phyloP scores from a whole-genome alignment of 208 protist genomes.

The Crithidia fasciculata region DNA sequence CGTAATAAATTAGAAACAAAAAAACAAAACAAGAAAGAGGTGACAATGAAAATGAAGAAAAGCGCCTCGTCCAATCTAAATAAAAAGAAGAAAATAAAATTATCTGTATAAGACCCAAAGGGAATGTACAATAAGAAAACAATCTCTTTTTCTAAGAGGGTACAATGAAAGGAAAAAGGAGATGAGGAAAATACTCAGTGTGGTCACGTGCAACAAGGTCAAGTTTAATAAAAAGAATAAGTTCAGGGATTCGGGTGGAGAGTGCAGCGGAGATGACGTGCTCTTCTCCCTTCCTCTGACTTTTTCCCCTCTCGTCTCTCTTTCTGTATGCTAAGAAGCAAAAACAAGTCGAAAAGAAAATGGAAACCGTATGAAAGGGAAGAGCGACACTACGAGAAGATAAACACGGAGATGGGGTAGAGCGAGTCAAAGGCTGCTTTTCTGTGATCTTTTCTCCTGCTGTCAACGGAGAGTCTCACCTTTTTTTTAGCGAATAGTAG shows the following conservation, averaged over 20 bases:
- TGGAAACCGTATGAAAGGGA: not conserved
- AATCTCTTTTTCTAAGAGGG: not conserved
- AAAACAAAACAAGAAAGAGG: not conserved
- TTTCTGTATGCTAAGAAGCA: not conserved
- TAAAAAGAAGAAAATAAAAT: conserved; percentile 13
- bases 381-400: no score
- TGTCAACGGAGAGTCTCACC: no score
- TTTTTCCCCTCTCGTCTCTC: no score
- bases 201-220: not conserved
- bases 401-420: no score
- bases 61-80: not conserved
- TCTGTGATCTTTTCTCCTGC: no score
- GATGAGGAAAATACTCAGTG: not conserved
- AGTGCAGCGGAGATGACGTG: no score
- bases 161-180: not conserved
- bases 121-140: not conserved
- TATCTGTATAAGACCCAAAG: not conserved
- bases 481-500: no score
- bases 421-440: no score
- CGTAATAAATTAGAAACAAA: not conserved
- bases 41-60: conserved; percentile 8
- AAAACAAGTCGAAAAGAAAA: not conserved
- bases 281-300: no score
- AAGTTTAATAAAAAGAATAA: not conserved
- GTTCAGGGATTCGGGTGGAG: no score